phyloP scores from a whole-genome alignment of 768 basidiomycete species.

The Rhizopogon sp. region DNA sequence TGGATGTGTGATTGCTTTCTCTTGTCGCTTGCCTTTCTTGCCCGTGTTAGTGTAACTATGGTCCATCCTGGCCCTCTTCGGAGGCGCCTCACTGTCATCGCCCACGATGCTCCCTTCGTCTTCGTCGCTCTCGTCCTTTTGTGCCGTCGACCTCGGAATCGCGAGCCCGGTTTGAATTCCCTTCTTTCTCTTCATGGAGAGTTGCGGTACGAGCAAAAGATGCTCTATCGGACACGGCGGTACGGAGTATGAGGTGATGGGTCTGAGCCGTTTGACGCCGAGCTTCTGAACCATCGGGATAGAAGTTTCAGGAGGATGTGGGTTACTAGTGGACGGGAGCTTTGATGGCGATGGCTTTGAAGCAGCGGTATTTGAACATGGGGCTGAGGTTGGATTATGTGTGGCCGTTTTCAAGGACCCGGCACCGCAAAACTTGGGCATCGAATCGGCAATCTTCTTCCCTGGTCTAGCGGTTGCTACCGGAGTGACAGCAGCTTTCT shows the following conservation, averaged over 20 bases:
- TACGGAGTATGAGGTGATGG: conserved; percentile 23
- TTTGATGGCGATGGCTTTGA: background rate
- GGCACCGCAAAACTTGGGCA: background rate
- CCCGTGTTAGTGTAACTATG: background rate
- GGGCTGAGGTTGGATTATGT: background rate
- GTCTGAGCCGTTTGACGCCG: conserved; percentile 17
- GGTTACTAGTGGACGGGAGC: background rate
- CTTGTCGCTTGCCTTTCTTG: background rate
- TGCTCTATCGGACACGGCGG: conserved; percentile 23
- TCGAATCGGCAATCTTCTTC: background rate
- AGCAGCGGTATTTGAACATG: background rate
- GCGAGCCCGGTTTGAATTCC: conserved; percentile 14
- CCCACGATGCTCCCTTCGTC: background rate
- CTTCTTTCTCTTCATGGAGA: conserved; percentile 1
- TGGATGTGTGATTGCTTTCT: too few species aligned
- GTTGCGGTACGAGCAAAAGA: conserved; percentile 5
- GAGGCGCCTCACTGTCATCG: background rate
- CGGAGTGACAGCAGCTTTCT: background rate
- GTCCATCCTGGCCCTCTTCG: background rate
- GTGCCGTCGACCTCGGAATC: background rate
- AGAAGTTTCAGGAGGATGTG: background rate
- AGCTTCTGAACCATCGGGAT: background rate
- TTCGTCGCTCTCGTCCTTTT: background rate
- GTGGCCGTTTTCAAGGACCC: background rate
- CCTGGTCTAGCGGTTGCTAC: background rate